Evolutionary conservation across 441 rosid genomes (phyloP), one percentile per base, ranked within the genome.

Genomic region (Syzygium syzygioides): DNA sequence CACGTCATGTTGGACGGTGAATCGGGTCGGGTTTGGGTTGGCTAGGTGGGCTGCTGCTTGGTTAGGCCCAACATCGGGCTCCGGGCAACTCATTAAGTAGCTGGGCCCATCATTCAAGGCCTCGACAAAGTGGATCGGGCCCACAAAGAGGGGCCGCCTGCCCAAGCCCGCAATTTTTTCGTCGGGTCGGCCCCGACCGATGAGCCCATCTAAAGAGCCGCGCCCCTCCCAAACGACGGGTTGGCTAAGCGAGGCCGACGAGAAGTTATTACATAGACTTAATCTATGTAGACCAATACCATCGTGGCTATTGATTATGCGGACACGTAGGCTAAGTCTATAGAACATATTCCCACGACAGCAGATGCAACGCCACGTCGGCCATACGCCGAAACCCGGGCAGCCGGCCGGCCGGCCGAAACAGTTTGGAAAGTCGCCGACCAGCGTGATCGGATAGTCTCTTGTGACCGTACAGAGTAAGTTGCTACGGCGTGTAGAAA

Each of bases 31-130:
- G 79, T 41, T 23, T 23, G 52, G 15, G 18, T 6, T 17, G 17
- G 0, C 28, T 11, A 3, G 7, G 3, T 20, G 2, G 25, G 6
- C 83, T 0, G 3, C 4, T 0, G 25, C 28, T 71, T 19, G 48
- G 48, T 19, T 34, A 19, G 79, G 79, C 79, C 80, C 50, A 66
- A 30, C 11, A 30, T 30, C 2, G 37, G 37, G 20, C 37, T 4
- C 1, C 23, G 5, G 13, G 34, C 6, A 34, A 71, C 5, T 71
- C 52, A 3, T 20, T 3, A 1, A 71, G 52, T 20, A 6, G 50
- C 4, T 19, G 14, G 80, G 80, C 17, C 80, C 80, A 71, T 71
- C 80, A 71, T 71, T 71, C 1, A 37, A 25, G 83, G 83, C 83
- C 52, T 71, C 0, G 83, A 12, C 15, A 3, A 41, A n/a, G 50